phyloP scores from a whole-genome alignment of 495 filamentous ascomycete genomes.

The Aspergillus asperescens region DNA sequence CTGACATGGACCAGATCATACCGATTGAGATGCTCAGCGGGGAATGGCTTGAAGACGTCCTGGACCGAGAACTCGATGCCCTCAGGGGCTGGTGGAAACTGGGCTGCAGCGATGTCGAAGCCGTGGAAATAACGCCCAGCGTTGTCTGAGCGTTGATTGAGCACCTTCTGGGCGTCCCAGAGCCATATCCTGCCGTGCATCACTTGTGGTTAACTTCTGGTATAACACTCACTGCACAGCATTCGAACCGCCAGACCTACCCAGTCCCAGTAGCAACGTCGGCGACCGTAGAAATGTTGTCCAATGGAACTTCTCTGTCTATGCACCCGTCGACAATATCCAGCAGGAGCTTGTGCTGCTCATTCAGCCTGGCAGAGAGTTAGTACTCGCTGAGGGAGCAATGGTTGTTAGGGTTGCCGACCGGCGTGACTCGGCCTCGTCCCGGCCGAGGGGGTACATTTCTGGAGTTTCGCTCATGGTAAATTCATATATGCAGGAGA shows the following conservation, averaged over 20 bases:
- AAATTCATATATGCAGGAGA: too few species aligned
- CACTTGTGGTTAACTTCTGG: background rate
- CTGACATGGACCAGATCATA: slow-evolving; percentile 38
- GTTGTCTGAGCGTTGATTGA: background rate
- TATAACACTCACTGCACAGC: too few species aligned
- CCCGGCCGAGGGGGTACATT: slow-evolving; percentile 1
- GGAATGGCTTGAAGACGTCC: slow-evolving; percentile 28
- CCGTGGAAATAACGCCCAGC: slow-evolving; percentile 19
- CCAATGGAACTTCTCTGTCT: slow-evolving; percentile 26
- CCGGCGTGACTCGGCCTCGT: background rate
- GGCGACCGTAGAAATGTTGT: slow-evolving; percentile 22
- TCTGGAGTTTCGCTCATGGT: background rate
- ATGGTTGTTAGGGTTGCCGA: background rate
- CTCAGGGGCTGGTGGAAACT: slow-evolving; percentile 20
- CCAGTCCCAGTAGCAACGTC: slow-evolving; percentile 40
- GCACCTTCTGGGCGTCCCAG: slow-evolving; percentile 12
- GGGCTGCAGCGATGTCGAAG: slow-evolving; percentile 34
- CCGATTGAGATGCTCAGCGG: slow-evolving; percentile 20
- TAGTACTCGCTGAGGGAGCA: background rate
- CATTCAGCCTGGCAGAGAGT: background rate
- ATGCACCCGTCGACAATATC: slow-evolving; percentile 20
- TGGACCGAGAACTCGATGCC: slow-evolving; percentile 24
- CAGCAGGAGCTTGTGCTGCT: slow-evolving; percentile 12
- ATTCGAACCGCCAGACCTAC: slow-evolving; percentile 20
- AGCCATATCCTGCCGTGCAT: slow-evolving; percentile 24